Percentiles rank a stretch among this genome's conserved stretches.
phyloP scores from a whole-genome alignment of 1,284 basidiomycete species.

The Ceratobasidium sp. region DNA sequence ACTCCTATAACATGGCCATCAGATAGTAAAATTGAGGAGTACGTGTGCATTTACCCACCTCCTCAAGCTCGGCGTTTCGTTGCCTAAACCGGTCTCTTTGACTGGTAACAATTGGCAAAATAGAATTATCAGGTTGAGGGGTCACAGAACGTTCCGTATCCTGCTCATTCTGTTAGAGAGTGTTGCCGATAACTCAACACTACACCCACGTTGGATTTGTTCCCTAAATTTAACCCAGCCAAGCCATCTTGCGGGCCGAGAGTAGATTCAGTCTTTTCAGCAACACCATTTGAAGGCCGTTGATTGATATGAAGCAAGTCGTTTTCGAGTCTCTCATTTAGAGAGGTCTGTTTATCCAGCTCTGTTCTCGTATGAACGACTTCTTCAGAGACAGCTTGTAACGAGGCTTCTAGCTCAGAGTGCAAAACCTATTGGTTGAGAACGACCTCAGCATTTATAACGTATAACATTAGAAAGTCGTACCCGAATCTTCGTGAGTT shows the following conservation, averaged over 20 bases:
- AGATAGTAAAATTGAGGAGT: constrained; percentile 24
- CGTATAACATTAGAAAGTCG: constrained; percentile 46
- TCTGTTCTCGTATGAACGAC: constrained; percentile 71
- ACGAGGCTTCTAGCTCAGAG: constrained; percentile 76
- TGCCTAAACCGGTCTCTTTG: constrained; percentile 96
- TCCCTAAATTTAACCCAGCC: constrained; percentile 77
- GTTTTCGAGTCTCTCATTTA: constrained; percentile 92
- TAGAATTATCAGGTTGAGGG: constrained; percentile 76
- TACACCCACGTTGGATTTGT: constrained; percentile 59
- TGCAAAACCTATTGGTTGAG: constrained; percentile 72
- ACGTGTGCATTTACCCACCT: constrained; percentile 62
- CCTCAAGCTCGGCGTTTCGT: constrained; percentile 95
- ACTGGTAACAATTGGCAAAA: constrained; percentile 94
- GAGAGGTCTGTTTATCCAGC: constrained; percentile 75
- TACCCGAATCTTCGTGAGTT: constrained; percentile 90
- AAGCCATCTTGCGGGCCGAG: constrained; percentile 61
- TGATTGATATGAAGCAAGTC: constrained; percentile 86
- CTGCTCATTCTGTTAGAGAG: constrained; percentile 11
- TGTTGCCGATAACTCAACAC: not conserved
- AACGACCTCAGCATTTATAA: not conserved
- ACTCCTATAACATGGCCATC: constrained; percentile 65
- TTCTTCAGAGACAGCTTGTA: constrained; percentile 68
- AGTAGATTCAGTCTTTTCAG: constrained; percentile 49
- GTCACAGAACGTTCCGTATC: constrained; percentile 47
- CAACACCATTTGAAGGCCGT: constrained; percentile 51